A percentile compares a stretch with the other conserved stretches of the same genome.
Conservation (phyloP, 140 eudicot genomes). For the Senecio squalidus region DNA sequence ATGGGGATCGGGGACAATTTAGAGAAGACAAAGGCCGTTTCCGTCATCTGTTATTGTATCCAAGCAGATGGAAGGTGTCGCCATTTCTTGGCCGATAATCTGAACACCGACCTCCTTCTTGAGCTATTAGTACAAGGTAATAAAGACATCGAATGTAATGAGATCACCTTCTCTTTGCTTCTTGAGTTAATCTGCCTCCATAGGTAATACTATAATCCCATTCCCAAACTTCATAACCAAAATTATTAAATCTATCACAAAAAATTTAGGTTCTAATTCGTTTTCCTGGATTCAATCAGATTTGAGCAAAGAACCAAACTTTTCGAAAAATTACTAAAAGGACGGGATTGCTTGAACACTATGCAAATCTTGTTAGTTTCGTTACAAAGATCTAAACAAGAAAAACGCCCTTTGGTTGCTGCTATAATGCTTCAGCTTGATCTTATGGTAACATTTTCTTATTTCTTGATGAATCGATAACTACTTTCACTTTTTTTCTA, state of each 20-base stretch:
- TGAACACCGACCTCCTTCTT: slow-evolving; percentile 45
- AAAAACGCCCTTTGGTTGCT: slow-evolving; percentile 60
- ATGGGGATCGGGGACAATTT: slow-evolving; percentile 42
- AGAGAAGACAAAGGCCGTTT: slow-evolving; percentile 51
- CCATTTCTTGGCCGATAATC: slow-evolving; percentile 49
- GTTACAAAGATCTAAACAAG: slow-evolving; percentile 53
- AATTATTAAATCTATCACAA: slow-evolving; percentile 5
- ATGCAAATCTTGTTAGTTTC: slow-evolving; percentile 54
- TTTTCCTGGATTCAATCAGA: slow-evolving; percentile 30
- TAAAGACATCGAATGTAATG: slow-evolving; percentile 24
- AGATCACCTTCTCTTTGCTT: slow-evolving; percentile 40
- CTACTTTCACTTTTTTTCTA: neutral
- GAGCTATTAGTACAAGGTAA: slow-evolving; percentile 55
- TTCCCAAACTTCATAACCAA: slow-evolving; percentile 8
- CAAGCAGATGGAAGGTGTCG: slow-evolving; percentile 71
- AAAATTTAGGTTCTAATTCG: slow-evolving; percentile 5
- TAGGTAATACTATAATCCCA: slow-evolving; percentile 81
- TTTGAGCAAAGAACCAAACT: slow-evolving; percentile 43
- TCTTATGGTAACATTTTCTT: slow-evolving; percentile 50
- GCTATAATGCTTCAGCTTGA: slow-evolving; percentile 65
- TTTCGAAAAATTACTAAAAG: slow-evolving; percentile 35
- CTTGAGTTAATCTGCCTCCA: slow-evolving; percentile 60
- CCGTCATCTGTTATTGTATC: slow-evolving; percentile 43
- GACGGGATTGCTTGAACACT: slow-evolving; percentile 59
- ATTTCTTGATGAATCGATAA: slow-evolving; percentile 31